Evolutionary conservation across 257 asterid species (phyloP), one percentile per base, ranked within the genome.

Genomic region (Fraxinus excelsior): DNA sequence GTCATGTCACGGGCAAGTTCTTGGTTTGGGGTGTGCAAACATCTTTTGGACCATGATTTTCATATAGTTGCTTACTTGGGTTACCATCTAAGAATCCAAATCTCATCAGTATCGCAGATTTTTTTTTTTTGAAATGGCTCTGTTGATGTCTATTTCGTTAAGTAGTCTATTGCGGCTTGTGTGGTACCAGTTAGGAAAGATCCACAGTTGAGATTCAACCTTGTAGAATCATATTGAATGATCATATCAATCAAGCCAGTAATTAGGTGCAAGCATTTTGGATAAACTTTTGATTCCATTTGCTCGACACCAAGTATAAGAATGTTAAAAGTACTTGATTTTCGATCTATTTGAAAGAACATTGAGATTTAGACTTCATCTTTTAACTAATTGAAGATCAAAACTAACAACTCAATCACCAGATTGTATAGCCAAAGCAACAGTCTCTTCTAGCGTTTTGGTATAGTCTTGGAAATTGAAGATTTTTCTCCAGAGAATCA

Each of bases 61-160:
- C 98, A 19, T 91, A 96, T 0, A 79, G 60, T 2, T 84, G 94
- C 29, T 87, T 87, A 56, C 74, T 88, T 0, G 98, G 98, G 34
- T 93, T 81, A 7, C 99, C 99, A 71, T 96, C 97, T 51, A 96
- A 96, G 95, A 91, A 93, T 62, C 98, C 99, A 44, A 93, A 78
- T 58, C 98, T 85, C 94, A 93, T 91, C 81, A 93, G 74, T 0
- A 97, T 91, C 0, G 93, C 94, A 25, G 87, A 90, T 29, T 49
- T 90, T 28, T 28, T 49, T 91, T 93, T 87, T 96, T 93, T 0
- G 89, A 44, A 60, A 93, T 74, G 0, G 99, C 97, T 37, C 78
- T 80, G 70, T 85, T 76, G 6, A 96, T 84, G 1, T 75, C 83
- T 1, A 94, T 80, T 81, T 89, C 96, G 0, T 93, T 89, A 5